Base-by-base conservation (phyloP, 345 rosid genomes). In the Heritiera fomes region DNA sequence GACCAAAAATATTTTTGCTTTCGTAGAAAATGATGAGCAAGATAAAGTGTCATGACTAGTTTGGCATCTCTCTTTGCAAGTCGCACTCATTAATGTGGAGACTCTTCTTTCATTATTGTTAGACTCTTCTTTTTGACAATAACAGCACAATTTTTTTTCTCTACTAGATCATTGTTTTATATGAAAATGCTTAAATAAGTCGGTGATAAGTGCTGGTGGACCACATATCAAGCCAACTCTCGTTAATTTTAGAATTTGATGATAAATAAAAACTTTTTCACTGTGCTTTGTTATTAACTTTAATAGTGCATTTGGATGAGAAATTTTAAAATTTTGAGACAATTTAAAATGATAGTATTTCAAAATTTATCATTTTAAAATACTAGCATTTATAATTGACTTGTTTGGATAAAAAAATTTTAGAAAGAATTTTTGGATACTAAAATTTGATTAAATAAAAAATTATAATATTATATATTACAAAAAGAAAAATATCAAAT, bases 21-120 rank as follows among this genome's bases (percentile, higher is more conserved):
- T 79, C 20, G 78, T 74, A 79, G 75, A 80, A 84, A 80, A 80
- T 73, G 79, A 79, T 79, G 78, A 49, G 41, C 65, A 74, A 20
- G 53, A 38, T 12, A 69, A 59, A 62, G 61, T 4, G 68, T 46
- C 34, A 72, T 62, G 73, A 76, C 50, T 49, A 56, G 55, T 23
- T 58, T 71, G 77, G 62, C 61, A 59, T 78, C 84, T 84, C 58
- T 64, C 55, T 45, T 68, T 69, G 28, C 78, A 40, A 55, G 74
- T 82, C 79, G 62, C 73, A 46, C 45, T 81, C 73, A 78, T 20
- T 47, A 61, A 58, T n/a, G 8, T 58, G 1, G 12, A 71, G 43
- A 15, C 8, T 32, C 7, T 1, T 62, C 67, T 63, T 63, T 30
- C 60, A 75, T 59, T 59, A 59, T 59, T 65, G 45, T 32, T 75